Evolutionary conservation across 495 filamentous ascomycete species (phyloP), one percentile per base, ranked within the genome.

Genomic region (Lophiotrema nucula): DNA sequence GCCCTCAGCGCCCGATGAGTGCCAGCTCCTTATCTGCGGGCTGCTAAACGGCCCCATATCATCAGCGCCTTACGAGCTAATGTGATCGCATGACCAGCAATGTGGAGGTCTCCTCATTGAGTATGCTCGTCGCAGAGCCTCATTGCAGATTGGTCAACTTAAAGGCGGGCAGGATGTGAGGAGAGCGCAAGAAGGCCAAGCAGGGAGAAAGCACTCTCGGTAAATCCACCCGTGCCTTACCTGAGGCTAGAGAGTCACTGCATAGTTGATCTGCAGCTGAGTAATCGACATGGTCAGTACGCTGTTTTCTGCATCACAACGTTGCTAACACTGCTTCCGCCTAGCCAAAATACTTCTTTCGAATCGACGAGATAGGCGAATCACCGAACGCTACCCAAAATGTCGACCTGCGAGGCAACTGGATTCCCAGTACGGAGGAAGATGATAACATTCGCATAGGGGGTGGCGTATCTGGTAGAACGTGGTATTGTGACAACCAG

Each of bases 341-440:
- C 28, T 18, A 64, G 61, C 54, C 56, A 3, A 26, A 19, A 4
- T 64, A 35, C 35, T 1, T 64, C 4, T 64, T 64, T 45, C 3
- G 25, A 18, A 64, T 64, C 50, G 56, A 60, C 33, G 61, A 64
- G 44, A 64, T 64, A n/a, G 28, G 6, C 3, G 48, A 59, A 26
- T 15, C 45, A n/a, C 37, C 16, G 2, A 39, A 53, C 45, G 25
- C 26, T n/a, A 13, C 15, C n/a, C 12, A 39, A 15, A 16, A 24
- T 23, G 33, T 28, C 3, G 37, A 55, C 46, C 39, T 12, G 1
- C 18, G 26, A 5, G 48, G 56, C 1, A 16, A 56, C 12, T 64
- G 61, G 61, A 44, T 50, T 12, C 61, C 61, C 19, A 46, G 42
- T 2, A 59, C 49, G 16, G 56, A 49, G 21, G 19, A 13, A 18